phyloP scores from a whole-genome alignment of 2,329 filamentous ascomycete genomes.

The Penicillium frequentans region DNA sequence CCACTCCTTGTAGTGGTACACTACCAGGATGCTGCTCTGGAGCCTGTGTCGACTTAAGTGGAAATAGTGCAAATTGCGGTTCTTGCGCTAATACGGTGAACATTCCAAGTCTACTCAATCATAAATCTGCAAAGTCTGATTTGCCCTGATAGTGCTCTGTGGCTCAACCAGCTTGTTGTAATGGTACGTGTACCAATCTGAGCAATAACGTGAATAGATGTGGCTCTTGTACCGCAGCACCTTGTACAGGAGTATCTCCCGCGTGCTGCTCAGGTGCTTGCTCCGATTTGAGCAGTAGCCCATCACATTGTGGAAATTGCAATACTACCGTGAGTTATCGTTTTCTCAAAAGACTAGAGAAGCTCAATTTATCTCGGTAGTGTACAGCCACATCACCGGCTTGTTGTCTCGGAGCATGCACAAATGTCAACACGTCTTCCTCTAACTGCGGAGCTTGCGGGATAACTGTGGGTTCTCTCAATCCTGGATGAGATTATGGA shows the following conservation, averaged over 20 bases:
- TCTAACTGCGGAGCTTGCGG: background rate
- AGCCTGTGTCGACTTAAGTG: background rate
- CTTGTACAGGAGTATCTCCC: too few species aligned
- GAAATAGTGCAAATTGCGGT: background rate
- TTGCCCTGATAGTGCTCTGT: too few species aligned
- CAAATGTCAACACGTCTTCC: background rate
- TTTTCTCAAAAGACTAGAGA: too few species aligned
- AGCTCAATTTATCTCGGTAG: background rate
- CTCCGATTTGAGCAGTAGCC: too few species aligned
- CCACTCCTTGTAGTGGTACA: background rate
- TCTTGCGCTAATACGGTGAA: background rate
- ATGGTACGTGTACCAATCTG: too few species aligned
- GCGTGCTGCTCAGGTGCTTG: too few species aligned
- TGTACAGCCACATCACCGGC: background rate
- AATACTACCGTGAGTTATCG: background rate
- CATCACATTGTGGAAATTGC: background rate
- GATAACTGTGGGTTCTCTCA: background rate
- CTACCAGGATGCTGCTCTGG: background rate
- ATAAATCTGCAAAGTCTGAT: too few species aligned
- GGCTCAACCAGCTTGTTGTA: too few species aligned
- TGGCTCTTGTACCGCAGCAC: too few species aligned
- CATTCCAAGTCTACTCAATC: too few species aligned
- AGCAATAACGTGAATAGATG: too few species aligned
- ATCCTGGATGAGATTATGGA: too few species aligned
- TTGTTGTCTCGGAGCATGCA: slow-evolving; percentile 1